These are phyloP conservation scores for Scutellaria baicalensis DNA, from an alignment of 257 asterid genomes.

Conservation along the genomic window DNA sequence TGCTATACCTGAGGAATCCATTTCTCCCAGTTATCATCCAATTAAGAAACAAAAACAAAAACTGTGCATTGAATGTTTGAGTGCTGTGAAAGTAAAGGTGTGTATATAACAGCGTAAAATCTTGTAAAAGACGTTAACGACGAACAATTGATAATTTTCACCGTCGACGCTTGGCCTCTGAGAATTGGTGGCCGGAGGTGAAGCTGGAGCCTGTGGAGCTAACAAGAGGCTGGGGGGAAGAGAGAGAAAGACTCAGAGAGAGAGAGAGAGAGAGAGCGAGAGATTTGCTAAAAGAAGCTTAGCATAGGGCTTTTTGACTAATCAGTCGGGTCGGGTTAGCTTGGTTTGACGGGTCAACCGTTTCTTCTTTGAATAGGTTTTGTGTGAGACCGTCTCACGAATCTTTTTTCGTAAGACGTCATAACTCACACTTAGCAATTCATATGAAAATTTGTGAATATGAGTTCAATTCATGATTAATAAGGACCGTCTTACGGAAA, in stretches of 20 bases:
- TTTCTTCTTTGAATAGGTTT: no score
- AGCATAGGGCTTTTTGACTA: constrained; percentile 3
- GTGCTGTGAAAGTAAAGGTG: neutral
- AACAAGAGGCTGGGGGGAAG: constrained; percentile 18
- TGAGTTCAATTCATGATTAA: no score
- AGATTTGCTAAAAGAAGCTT: neutral
- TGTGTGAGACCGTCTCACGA: no score
- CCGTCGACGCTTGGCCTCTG: constrained; percentile 2
- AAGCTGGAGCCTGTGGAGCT: constrained; percentile 12
- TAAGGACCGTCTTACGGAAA: no score
- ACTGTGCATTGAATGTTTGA: neutral
- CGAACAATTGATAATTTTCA: neutral
- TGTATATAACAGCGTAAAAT: neutral
- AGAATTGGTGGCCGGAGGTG: constrained; percentile 25
- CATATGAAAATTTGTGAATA: no score
- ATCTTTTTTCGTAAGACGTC: no score
- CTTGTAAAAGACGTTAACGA: neutral
- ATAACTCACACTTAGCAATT: no score
- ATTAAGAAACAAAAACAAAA: neutral
- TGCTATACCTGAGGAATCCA: neutral
- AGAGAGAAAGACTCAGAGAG: neutral
- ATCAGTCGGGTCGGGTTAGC: constrained; percentile 3
- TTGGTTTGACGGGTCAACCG: neutral
- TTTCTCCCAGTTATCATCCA: neutral
- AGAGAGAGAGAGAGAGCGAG: constrained; percentile 14